These are phyloP conservation scores for Epichloe scottii DNA, from an alignment of 2,329 filamentous ascomycete genomes.

Conservation along the genomic window DNA sequence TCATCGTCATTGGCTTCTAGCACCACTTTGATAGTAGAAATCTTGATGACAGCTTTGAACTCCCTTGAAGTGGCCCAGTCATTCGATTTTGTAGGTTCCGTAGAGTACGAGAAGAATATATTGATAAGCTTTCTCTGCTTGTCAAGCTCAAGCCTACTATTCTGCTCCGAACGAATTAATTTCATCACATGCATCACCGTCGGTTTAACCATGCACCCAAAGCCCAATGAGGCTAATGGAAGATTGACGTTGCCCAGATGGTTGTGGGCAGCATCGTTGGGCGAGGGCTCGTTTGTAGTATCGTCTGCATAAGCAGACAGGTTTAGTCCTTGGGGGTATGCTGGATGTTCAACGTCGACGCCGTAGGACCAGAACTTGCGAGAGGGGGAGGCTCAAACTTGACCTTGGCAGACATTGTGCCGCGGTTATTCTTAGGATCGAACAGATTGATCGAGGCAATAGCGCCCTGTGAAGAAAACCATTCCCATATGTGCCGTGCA, in stretches of 20 bases:
- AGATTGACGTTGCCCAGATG: slow-evolving; percentile 24
- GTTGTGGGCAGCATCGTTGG: background rate
- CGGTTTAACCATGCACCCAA: slow-evolving; percentile 46
- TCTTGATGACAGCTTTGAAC: slow-evolving; percentile 32
- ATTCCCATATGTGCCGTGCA: slow-evolving; percentile 34
- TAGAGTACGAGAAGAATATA: slow-evolving; percentile 18
- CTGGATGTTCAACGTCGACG: slow-evolving; percentile 14
- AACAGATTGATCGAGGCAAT: slow-evolving; percentile 43
- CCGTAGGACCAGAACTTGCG: slow-evolving; percentile 36
- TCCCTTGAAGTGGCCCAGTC: slow-evolving; percentile 9
- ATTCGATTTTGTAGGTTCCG: slow-evolving; percentile 3
- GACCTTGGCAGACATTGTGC: slow-evolving; percentile 28
- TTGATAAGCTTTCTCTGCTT: slow-evolving; percentile 16
- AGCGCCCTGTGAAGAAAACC: slow-evolving; percentile 38
- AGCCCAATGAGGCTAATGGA: slow-evolving; percentile 36
- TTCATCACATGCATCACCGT: slow-evolving; percentile 48
- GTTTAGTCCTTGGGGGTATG: slow-evolving; percentile 11
- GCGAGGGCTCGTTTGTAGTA: background rate
- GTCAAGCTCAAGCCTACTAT: slow-evolving; percentile 19
- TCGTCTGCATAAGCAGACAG: slow-evolving; percentile 8
- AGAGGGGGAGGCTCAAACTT: slow-evolving; percentile 45
- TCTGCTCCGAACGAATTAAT: slow-evolving; percentile 8
- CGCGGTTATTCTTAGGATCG: background rate
- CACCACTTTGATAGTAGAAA: slow-evolving; percentile 33
- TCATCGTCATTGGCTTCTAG: slow-evolving; percentile 19